Percentiles rank a stretch among this genome's conserved stretches.
Evolutionary conservation across 768 basidiomycete genomes (phyloP).

Genomic region (Cystobasidium tubakii): DNA sequence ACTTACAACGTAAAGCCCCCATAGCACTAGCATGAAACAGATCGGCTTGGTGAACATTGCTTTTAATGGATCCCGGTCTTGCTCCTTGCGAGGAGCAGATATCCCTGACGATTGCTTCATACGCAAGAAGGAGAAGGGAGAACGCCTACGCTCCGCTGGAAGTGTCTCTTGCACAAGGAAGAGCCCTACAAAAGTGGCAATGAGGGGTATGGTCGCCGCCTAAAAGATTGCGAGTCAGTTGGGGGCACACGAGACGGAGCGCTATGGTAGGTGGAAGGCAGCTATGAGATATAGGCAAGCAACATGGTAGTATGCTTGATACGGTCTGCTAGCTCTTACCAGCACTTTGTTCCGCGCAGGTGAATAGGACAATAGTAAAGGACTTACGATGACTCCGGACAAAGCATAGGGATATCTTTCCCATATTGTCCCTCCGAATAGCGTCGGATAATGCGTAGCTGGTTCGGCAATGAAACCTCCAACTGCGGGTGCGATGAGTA

Average conservation of each 20-base stretch:
- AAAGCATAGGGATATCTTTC: neutral
- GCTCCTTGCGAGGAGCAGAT: neutral
- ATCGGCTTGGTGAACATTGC: slow-evolving; percentile 5
- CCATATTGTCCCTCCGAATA: neutral
- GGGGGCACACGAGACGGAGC: too few species aligned
- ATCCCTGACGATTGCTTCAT: neutral
- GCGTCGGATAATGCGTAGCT: neutral
- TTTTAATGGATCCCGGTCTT: neutral
- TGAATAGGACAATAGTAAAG: too few species aligned
- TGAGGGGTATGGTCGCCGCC: neutral
- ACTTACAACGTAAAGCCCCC: neutral
- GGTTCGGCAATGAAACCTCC: neutral
- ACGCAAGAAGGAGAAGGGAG: neutral
- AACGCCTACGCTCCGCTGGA: neutral
- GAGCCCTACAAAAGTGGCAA: neutral
- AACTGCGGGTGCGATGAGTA: neutral
- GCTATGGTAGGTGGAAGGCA: too few species aligned
- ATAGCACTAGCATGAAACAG: slow-evolving; percentile 7
- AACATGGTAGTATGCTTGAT: too few species aligned
- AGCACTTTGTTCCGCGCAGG: too few species aligned
- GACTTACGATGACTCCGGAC: neutral
- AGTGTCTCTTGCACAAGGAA: slow-evolving; percentile 13
- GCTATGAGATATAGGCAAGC: too few species aligned
- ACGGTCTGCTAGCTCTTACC: too few species aligned
- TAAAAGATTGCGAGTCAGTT: too few species aligned